Evolutionary conservation across 176 grass and related monocot species (phyloP).

Genomic region (Saccharum officinarum): DNA sequence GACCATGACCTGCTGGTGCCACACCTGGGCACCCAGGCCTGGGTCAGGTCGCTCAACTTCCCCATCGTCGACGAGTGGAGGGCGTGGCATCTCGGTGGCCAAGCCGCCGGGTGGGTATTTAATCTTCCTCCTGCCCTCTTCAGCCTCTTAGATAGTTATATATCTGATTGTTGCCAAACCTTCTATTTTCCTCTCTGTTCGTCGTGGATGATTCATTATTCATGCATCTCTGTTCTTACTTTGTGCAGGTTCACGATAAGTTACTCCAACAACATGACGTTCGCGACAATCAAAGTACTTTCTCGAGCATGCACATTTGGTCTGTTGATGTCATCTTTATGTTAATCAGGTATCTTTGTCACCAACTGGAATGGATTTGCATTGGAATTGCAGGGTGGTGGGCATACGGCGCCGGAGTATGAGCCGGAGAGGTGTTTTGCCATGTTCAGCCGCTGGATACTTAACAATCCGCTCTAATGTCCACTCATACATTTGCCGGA

Average conservation of each 20-base stretch:
- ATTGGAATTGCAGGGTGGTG: neutral
- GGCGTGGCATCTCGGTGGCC: neutral
- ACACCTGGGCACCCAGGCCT: neutral
- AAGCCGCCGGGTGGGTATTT: neutral
- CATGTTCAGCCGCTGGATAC: conserved; percentile 9
- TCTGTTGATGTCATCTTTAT: neutral
- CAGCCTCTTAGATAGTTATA: neutral
- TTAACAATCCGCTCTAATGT: neutral
- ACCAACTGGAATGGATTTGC: neutral
- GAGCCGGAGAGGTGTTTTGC: conserved; percentile 1
- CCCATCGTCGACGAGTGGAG: neutral
- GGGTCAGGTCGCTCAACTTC: conserved; percentile 1
- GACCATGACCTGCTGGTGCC: neutral
- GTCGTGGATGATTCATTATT: neutral
- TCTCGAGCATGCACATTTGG: neutral
- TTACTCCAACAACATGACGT: conserved; percentile 17
- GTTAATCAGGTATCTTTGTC: neutral
- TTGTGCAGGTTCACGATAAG: neutral
- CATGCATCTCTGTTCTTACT: neutral
- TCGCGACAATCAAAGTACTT: neutral
- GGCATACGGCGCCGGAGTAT: neutral
- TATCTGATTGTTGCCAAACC: neutral
- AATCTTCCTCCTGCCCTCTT: neutral
- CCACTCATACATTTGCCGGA: neutral
- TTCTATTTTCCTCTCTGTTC: neutral